Percentiles rank a stretch among this genome's conserved stretches.
These are phyloP conservation scores for Colletotrichum sp. DNA, from an alignment of 2,329 filamentous ascomycete genomes.

Conservation along the genomic window DNA sequence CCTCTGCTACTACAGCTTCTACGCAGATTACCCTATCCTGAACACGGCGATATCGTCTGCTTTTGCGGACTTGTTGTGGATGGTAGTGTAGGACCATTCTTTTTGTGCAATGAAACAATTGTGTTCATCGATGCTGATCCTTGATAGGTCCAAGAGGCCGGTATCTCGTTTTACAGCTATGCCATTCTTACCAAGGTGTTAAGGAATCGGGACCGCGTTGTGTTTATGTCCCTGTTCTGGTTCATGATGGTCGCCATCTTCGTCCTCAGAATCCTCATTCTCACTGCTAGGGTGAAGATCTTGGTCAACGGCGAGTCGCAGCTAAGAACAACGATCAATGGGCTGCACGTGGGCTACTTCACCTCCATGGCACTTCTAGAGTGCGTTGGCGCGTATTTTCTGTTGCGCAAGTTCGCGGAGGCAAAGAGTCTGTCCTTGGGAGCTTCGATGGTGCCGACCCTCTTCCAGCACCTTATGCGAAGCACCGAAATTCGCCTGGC, in stretches of 20 bases:
- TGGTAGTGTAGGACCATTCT: slow-evolving; percentile 31
- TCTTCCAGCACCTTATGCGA: slow-evolving; percentile 43
- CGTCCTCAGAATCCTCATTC: slow-evolving; percentile 34
- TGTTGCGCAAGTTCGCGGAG: slow-evolving; percentile 39
- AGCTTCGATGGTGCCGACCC: slow-evolving; percentile 28
- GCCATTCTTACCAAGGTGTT: slow-evolving; percentile 56
- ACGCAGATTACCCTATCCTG: slow-evolving; percentile 27
- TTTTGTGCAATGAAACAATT: neutral
- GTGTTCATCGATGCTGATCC: neutral
- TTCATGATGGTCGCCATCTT: slow-evolving; percentile 59
- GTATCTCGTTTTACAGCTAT: slow-evolving; percentile 53
- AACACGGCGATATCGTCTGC: slow-evolving; percentile 37
- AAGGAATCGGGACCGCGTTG: slow-evolving; percentile 39
- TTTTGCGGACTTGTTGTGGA: slow-evolving; percentile 44
- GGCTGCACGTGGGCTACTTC: slow-evolving; percentile 46
- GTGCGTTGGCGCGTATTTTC: slow-evolving; percentile 42
- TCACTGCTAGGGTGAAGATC: neutral
- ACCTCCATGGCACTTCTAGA: slow-evolving; percentile 42
- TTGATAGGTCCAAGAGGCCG: slow-evolving; percentile 45
- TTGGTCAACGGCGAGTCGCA: slow-evolving; percentile 24
- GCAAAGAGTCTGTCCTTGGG: slow-evolving; percentile 33
- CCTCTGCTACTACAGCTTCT: slow-evolving; percentile 26
- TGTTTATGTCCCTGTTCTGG: slow-evolving; percentile 60
- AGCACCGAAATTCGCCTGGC: slow-evolving; percentile 45
- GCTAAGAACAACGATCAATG: slow-evolving; percentile 26